Percentiles rank a stretch among this genome's conserved stretches.
phyloP scores from a whole-genome alignment of 768 basidiomycete genomes.

The Cystobasidium ongulense region DNA sequence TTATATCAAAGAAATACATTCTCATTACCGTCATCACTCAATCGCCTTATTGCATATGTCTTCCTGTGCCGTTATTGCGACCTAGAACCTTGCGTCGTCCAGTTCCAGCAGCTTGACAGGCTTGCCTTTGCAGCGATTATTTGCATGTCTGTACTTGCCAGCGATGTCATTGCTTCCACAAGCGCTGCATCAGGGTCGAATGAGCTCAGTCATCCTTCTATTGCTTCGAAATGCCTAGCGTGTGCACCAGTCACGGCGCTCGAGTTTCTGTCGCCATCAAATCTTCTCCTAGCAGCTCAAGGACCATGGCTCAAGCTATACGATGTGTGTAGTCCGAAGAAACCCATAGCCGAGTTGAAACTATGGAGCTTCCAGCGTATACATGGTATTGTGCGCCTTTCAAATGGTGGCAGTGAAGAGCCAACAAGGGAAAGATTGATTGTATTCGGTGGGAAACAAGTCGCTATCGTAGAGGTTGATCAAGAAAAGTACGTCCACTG shows the following conservation, averaged over 20 bases:
- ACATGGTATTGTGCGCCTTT: not conserved
- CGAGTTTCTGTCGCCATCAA: not conserved
- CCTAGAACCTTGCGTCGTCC: no score
- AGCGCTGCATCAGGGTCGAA: not conserved
- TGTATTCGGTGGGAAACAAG: slow-evolving; percentile 20
- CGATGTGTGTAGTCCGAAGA: not conserved
- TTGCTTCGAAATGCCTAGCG: not conserved
- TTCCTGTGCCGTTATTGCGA: no score
- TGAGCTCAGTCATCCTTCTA: not conserved
- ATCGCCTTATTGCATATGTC: no score
- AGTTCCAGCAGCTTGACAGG: not conserved
- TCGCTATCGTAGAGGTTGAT: not conserved
- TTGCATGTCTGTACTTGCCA: not conserved
- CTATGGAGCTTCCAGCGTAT: not conserved
- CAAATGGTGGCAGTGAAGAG: not conserved
- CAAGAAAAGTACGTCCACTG: not conserved
- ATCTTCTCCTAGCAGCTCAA: slow-evolving; percentile 15
- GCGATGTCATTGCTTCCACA: not conserved
- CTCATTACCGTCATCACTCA: not conserved
- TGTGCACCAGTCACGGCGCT: slow-evolving; percentile 28
- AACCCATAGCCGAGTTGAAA: not conserved
- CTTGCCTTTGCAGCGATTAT: not conserved
- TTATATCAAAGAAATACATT: not conserved
- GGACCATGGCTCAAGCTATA: slow-evolving; percentile 12
- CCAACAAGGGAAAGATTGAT: not conserved